A percentile compares a stretch with the other conserved stretches of the same genome.
These are phyloP conservation scores for Oldenlandia corymbosa DNA, from an alignment of 257 asterid species.

Conservation along the genomic window DNA sequence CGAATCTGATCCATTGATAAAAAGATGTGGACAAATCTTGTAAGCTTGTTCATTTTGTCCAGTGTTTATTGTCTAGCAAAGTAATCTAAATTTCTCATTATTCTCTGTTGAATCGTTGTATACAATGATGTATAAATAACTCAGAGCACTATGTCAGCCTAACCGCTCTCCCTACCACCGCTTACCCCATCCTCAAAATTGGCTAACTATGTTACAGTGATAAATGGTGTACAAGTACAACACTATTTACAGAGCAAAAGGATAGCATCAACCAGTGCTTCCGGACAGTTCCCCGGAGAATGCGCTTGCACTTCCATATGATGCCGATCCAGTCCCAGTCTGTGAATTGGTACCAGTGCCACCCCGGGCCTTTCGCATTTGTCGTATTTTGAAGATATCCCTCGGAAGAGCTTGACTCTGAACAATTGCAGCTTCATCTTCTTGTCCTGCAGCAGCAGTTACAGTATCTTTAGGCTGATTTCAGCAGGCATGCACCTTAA, in stretches of 20 bases:
- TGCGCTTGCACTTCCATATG: conserved; percentile 95
- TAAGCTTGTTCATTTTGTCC: no score
- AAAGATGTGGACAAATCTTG: no score
- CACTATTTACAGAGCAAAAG: conserved; percentile 1
- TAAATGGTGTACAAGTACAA: conserved; percentile 21
- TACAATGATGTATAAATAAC: no score
- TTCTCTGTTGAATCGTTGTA: no score
- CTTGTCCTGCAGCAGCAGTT: conserved; percentile 47
- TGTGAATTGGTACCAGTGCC: conserved; percentile 32
- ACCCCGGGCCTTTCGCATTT: conserved; percentile 73
- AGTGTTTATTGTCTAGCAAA: no score
- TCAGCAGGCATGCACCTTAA: neutral
- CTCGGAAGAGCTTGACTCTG: conserved; percentile 85
- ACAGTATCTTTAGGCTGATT: neutral
- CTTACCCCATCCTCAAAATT: neutral
- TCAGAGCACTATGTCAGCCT: no score
- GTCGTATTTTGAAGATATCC: conserved; percentile 85
- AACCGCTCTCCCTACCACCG: neutral
- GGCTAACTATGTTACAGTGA: neutral
- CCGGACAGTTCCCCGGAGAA: conserved; percentile 87
- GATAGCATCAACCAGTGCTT: conserved; percentile 36
- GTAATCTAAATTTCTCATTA: no score
- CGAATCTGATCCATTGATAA: no score
- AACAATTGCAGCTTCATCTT: conserved; percentile 60
- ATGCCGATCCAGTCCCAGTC: conserved; percentile 53